phyloP scores from a whole-genome alignment of 495 filamentous ascomycete species.

The Hyphodiscus hymeniophilus region DNA sequence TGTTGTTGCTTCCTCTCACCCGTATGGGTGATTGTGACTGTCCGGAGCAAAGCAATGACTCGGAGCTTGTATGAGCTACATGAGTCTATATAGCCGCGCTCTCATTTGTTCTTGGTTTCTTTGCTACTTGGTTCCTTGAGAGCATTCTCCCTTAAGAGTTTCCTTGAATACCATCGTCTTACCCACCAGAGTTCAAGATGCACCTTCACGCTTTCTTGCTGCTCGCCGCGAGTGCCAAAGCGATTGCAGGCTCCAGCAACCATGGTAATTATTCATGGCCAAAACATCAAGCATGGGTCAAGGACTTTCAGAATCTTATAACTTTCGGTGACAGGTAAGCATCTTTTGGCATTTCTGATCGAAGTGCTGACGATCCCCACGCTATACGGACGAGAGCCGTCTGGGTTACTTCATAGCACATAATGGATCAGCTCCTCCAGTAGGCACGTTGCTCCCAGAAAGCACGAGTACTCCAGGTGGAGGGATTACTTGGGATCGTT shows the following conservation, averaged over 20 bases:
- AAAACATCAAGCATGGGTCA: slow-evolving; percentile 9
- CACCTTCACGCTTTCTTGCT: slow-evolving; percentile 6
- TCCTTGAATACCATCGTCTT: background rate
- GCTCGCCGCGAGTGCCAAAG: slow-evolving; percentile 10
- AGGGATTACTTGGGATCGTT: slow-evolving; percentile 61
- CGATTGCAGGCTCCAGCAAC: slow-evolving; percentile 1
- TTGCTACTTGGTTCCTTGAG: too few species aligned
- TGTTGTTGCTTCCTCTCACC: background rate
- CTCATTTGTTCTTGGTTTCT: too few species aligned
- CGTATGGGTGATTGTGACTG: background rate
- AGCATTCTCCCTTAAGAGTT: background rate
- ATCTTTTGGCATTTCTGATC: background rate
- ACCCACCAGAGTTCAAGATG: slow-evolving; percentile 6
- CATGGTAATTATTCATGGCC: slow-evolving; percentile 3
- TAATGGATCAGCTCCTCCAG: slow-evolving; percentile 50
- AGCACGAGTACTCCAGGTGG: slow-evolving; percentile 46
- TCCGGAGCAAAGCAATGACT: background rate
- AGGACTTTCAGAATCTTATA: slow-evolving; percentile 42
- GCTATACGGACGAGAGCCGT: slow-evolving; percentile 66
- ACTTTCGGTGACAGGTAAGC: slow-evolving; percentile 55
- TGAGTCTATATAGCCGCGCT: too few species aligned
- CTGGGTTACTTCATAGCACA: slow-evolving; percentile 50
- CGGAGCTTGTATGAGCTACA: too few species aligned
- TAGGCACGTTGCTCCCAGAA: slow-evolving; percentile 40
- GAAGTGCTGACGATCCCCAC: slow-evolving; percentile 6